These are phyloP conservation scores for Alternaria ethzedia DNA, from an alignment of 2,329 filamentous ascomycete species.

Conservation along the genomic window DNA sequence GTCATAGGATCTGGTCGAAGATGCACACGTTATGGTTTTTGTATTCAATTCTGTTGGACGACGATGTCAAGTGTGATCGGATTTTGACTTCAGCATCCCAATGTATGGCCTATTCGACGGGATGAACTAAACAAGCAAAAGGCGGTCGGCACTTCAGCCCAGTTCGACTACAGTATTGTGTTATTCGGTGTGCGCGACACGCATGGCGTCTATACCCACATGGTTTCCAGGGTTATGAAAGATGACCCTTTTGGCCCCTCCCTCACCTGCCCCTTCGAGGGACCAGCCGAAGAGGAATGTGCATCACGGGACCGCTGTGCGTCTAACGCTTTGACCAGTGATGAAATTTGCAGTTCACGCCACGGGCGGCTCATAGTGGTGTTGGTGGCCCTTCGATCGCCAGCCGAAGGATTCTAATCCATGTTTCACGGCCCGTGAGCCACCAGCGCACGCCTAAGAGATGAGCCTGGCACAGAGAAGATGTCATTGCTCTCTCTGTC, in stretches of 20 bases:
- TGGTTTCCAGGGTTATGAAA: background rate
- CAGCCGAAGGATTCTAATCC: constrained; percentile 16
- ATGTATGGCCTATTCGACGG: background rate
- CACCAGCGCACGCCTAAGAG: constrained; percentile 6
- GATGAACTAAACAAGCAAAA: background rate
- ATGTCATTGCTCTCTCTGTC: background rate
- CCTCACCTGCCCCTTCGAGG: constrained; percentile 13
- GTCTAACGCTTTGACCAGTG: constrained; percentile 4
- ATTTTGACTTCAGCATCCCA: background rate
- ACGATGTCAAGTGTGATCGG: background rate
- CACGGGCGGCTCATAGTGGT: constrained; percentile 12
- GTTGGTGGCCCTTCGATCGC: constrained; percentile 26
- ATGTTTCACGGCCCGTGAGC: constrained; percentile 19
- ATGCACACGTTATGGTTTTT: background rate
- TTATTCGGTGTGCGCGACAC: background rate
- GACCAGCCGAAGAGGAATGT: constrained; percentile 12
- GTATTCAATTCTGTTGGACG: background rate
- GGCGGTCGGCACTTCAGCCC: background rate
- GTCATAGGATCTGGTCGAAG: background rate
- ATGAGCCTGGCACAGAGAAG: background rate
- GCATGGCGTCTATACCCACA: background rate
- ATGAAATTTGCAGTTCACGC: constrained; percentile 10
- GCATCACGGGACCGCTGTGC: constrained; percentile 7
- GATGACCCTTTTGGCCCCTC: background rate
- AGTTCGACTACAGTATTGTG: background rate